Evolutionary conservation across 1,139 yeast genomes (phyloP), one percentile per base, ranked within the genome.

Genomic region (Suhomyces yuchorum): DNA sequence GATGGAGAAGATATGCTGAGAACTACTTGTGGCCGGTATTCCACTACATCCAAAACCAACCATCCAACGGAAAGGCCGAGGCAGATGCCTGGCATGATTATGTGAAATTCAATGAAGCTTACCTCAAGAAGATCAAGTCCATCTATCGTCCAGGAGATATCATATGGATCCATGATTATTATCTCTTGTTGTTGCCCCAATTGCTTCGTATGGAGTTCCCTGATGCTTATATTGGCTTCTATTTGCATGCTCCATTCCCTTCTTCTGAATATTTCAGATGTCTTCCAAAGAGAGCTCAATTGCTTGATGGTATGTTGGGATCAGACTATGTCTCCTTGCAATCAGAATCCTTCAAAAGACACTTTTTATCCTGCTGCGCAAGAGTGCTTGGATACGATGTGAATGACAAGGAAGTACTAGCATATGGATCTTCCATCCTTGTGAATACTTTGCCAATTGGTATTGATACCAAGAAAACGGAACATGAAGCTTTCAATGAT

Each of bases 151-250:
- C 93, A 2, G 99, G 99, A 40, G 99, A 93, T 64, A 79, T 95
- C 43, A 87, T 93, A 52, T 90, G 97, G 96, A 79, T 93, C 53
- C 98, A 93, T 70, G 99, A 93, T 70, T 92, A 91, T 69, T 91
- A 93, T 61, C 72, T 93, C 53, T 68, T 92, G 56, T 70, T 93
- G 47, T 72, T 93, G 50, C 99, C 99, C 1, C 96, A 88, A 61
- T 74, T 93, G 67, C 71, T 93, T 53, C 80, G 96, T 58, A 85
- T 86, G 90, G 84, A 82, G 59, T 74, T 87, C 47, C 93, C 92
- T 8, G 83, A 87, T 50, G 95, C 93, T 12, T 77, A 77, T 56
- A 87, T 93, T 56, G 96, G 96, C 6, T 81, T 88, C 51, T 92
- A 84, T 66, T 70, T 92, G 56, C 98, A 92, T 65, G 81, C 89